Percentiles rank a stretch among this genome's conserved stretches.
Evolutionary conservation across 257 asterid species (phyloP).

Genomic region (Gardenia jasminoides): DNA sequence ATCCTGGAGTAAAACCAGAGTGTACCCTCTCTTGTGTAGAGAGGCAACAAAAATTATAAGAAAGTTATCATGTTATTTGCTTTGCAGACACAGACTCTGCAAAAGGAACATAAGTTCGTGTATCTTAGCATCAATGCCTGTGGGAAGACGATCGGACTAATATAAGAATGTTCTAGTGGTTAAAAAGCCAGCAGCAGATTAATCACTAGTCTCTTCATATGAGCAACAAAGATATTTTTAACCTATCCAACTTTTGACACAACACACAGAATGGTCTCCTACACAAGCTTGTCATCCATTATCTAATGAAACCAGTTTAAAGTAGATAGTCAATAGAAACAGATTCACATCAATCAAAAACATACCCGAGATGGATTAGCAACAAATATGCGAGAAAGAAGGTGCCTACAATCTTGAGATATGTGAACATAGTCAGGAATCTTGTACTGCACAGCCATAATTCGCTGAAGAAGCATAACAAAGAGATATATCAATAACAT

Average conservation of each 20-base stretch:
- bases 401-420: slow-evolving; percentile 84
- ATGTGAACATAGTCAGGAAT: slow-evolving; percentile 84
- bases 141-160: background rate
- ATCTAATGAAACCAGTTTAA: background rate
- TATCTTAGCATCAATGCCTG: background rate
- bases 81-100: background rate
- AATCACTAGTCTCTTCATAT: background rate
- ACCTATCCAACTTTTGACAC: background rate
- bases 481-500: background rate
- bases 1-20: no score
- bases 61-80: background rate
- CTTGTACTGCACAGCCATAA: slow-evolving; percentile 78
- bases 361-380: slow-evolving; percentile 62
- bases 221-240: background rate
- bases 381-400: slow-evolving; percentile 76
- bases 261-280: background rate
- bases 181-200: slow-evolving; percentile 1
- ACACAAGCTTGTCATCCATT: background rate
- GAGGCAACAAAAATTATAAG: background rate
- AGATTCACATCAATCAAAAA: background rate
- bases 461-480: slow-evolving; percentile 49
- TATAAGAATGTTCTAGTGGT: background rate
- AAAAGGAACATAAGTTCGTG: background rate
- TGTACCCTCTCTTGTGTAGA: background rate
- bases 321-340: background rate